Conservation (phyloP, 257 asterid genomes). For the Solanum pimpinellifolium region DNA sequence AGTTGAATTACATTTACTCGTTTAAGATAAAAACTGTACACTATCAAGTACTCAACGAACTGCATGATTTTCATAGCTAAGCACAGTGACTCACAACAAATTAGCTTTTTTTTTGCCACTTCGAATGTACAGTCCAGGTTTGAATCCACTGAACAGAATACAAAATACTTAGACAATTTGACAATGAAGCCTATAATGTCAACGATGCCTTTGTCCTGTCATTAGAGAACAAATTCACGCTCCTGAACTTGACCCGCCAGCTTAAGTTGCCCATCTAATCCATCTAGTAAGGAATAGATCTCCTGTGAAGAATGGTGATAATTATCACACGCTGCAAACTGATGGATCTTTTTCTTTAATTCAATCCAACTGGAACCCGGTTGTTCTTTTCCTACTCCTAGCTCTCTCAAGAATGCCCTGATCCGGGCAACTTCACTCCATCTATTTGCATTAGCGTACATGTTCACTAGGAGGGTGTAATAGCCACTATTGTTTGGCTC, state of each 20-base stretch:
- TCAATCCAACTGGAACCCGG: constrained; percentile 81
- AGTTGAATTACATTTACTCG: not conserved
- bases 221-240: constrained; percentile 6
- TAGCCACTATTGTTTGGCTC: constrained; percentile 62
- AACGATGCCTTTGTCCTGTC: not conserved
- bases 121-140: not conserved
- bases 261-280: constrained; percentile 46
- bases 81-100: not conserved
- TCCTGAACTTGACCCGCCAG: constrained; percentile 10
- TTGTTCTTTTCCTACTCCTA: constrained; percentile 45
- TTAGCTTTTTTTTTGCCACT: not conserved
- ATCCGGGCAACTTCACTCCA: constrained; percentile 55
- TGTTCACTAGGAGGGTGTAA: constrained; percentile 43
- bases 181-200: not conserved
- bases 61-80: not conserved
- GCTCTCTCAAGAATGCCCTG: constrained; percentile 45
- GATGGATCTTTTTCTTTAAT: constrained; percentile 39
- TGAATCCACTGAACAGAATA: not conserved
- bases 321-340: constrained; percentile 57
- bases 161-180: not conserved
- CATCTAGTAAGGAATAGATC: constrained; percentile 30
- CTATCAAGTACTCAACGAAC: not conserved
- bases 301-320: constrained; percentile 34
- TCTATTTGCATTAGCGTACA: constrained; percentile 62
- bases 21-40: not conserved